Evolutionary conservation across 305 asterid species (phyloP).

Genomic region (Petunia hybrid): DNA sequence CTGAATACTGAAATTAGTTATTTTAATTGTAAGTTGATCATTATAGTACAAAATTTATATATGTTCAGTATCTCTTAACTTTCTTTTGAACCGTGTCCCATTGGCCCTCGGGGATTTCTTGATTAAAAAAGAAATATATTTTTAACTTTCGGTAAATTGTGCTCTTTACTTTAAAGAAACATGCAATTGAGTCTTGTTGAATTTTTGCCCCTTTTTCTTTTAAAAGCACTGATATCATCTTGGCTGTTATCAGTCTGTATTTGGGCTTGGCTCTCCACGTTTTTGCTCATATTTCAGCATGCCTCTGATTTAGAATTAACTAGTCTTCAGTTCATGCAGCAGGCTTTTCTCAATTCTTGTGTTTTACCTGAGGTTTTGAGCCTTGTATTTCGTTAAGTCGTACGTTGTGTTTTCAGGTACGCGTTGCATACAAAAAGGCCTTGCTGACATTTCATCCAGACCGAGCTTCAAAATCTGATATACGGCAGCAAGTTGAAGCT

Average conservation of each 20-base stretch:
- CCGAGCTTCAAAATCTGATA: constrained; percentile 69
- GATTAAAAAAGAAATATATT: too few relatives aligned
- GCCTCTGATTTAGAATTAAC: not conserved
- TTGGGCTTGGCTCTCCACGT: not conserved
- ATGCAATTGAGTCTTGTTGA: too few relatives aligned
- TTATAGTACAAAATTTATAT: too few relatives aligned
- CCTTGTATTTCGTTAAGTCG: too few relatives aligned
- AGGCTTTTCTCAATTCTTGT: constrained; percentile 15
- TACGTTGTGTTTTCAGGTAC: constrained; percentile 85
- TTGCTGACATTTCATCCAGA: constrained; percentile 93
- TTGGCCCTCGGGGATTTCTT: too few relatives aligned
- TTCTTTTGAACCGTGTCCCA: too few relatives aligned
- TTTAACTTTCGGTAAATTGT: too few relatives aligned
- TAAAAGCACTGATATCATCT: not conserved
- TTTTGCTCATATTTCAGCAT: not conserved
- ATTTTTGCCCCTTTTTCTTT: too few relatives aligned
- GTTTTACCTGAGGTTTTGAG: not conserved
- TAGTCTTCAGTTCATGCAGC: not conserved
- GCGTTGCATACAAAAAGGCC: constrained; percentile 81
- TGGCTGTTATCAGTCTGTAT: constrained; percentile 7
- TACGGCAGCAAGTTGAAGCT: constrained; percentile 86
- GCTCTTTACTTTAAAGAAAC: too few relatives aligned
- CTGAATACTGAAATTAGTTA: too few relatives aligned
- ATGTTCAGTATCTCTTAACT: too few relatives aligned
- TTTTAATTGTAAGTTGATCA: too few relatives aligned